Percentiles rank a stretch among this genome's conserved stretches.
Evolutionary conservation across 345 rosid species (phyloP).

Genomic region (Tarenaya hassleriana): DNA sequence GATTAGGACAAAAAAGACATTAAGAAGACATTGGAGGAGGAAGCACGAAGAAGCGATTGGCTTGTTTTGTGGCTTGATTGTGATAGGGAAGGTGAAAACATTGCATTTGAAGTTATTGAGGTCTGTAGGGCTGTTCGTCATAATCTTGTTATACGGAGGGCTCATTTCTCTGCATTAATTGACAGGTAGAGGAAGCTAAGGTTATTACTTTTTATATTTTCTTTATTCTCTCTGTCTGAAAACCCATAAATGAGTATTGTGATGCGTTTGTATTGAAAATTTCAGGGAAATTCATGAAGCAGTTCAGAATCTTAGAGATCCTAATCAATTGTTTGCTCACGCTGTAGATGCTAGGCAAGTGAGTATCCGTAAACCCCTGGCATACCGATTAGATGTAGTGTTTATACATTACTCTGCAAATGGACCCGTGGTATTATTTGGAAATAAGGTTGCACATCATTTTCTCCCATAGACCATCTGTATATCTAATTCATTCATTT

Average conservation of each 20-base stretch:
- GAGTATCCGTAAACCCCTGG: constrained; percentile 25
- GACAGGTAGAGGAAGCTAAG: constrained; percentile 49
- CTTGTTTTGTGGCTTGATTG: constrained; percentile 96
- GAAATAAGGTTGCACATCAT: no score
- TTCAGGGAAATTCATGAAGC: constrained; percentile 87
- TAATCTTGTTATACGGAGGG: constrained; percentile 61
- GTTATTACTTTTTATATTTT: background rate
- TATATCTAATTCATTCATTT: constrained; percentile 6
- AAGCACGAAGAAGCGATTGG: constrained; percentile 90
- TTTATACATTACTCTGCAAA: background rate
- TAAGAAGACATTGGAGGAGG: constrained; percentile 88
- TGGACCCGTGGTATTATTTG: no score
- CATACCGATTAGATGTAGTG: constrained; percentile 1
- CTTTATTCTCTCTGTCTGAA: constrained; percentile 8
- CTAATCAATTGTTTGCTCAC: constrained; percentile 77
- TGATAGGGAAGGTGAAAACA: constrained; percentile 96
- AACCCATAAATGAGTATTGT: constrained; percentile 2
- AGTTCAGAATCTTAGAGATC: constrained; percentile 78
- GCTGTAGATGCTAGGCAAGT: constrained; percentile 99
- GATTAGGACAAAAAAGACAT: constrained; percentile 76
- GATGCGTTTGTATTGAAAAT: constrained; percentile 23
- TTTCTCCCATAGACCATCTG: background rate
- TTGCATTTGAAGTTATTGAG: constrained; percentile 84
- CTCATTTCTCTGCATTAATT: constrained; percentile 88
- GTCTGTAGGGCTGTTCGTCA: constrained; percentile 55